Evolutionary conservation across 2,329 filamentous ascomycete genomes (phyloP), one percentile per base, ranked within the genome.

Genomic region (Exophiala bonariae): DNA sequence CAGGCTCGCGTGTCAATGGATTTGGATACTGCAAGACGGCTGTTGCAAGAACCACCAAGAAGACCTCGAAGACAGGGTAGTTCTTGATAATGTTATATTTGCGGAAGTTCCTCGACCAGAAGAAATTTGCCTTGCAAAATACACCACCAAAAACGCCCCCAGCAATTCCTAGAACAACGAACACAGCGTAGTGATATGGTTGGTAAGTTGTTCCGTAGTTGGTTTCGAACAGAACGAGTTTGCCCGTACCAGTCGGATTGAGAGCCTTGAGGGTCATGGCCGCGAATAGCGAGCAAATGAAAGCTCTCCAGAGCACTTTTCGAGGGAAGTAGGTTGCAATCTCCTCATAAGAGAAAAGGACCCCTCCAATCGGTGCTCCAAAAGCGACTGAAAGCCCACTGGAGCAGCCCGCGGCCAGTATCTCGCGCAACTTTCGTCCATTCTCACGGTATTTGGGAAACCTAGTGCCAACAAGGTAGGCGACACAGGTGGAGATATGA

Each of bases 331-430:
- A 81, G 0, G 78, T 82, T 52, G 71, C 76, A 51, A 82, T 80
- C 64, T 82, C 80, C 64, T 79, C 77, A 46, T 81, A 82, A 35
- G 73, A 76, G 60, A 83, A 83, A 3, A 83, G 64, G 0, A 83
- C 79, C 7, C 79, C 79, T 1, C 80, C 80, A 41, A 83, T 81
- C 0, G 80, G 81, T 16, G 80, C 80, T 4, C 80, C 80, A 54
- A 83, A 83, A 0, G 80, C 80, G 0, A 83, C 80, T 14, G 75
- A 78, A 38, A 83, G 62, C 2, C 80, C 81, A 10, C 78, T 69
- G 0, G 79, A 77, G 52, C 78, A 81, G 2, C 77, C 76, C 3
- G 79, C 78, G 35, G 75, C 77, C 9, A 82, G 67, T 59, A 82
- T 73, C 61, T 83, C 79, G 9, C 79, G 66, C 68, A 81, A 73